Evolutionary conservation across 2,329 filamentous ascomycete species (phyloP).

Genomic region (Aspergillus eucalypticola): DNA sequence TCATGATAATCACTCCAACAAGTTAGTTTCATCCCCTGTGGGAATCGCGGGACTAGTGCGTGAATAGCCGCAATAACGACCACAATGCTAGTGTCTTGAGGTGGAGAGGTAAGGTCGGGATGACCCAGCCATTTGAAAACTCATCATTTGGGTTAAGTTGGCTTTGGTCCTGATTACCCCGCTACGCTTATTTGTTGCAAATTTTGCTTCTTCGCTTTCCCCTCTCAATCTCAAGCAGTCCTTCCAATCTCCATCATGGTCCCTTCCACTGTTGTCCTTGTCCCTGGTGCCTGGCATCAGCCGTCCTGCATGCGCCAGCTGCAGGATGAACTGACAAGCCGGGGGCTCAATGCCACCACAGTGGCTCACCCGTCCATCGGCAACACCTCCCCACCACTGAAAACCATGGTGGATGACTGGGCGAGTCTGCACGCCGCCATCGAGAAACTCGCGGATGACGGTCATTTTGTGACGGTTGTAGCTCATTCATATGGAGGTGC

Average conservation of each 20-base stretch:
- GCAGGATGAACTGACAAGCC: background rate
- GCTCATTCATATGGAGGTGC: background rate
- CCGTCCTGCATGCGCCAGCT: background rate
- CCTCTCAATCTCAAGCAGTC: background rate
- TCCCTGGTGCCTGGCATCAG: background rate
- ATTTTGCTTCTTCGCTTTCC: background rate
- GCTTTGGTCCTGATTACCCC: background rate
- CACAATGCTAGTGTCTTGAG: too few relatives aligned
- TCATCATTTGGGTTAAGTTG: background rate
- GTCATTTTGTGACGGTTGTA: background rate
- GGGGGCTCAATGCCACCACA: background rate
- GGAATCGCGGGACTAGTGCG: too few relatives aligned
- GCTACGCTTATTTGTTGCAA: too few relatives aligned
- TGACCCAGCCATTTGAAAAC: too few relatives aligned
- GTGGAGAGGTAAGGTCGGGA: too few relatives aligned
- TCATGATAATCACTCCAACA: too few relatives aligned
- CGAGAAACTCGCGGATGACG: background rate
- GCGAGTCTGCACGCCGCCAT: background rate
- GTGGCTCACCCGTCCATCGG: background rate
- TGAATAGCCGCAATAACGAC: too few relatives aligned
- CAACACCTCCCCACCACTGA: background rate
- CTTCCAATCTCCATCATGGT: background rate
- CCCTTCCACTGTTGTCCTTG: background rate
- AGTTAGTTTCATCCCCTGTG: too few relatives aligned
- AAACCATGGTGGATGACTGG: background rate